Percentiles rank a stretch among this genome's conserved stretches.
phyloP scores from a whole-genome alignment of 1,139 yeast species.

The Suhomyces guaymorum region DNA sequence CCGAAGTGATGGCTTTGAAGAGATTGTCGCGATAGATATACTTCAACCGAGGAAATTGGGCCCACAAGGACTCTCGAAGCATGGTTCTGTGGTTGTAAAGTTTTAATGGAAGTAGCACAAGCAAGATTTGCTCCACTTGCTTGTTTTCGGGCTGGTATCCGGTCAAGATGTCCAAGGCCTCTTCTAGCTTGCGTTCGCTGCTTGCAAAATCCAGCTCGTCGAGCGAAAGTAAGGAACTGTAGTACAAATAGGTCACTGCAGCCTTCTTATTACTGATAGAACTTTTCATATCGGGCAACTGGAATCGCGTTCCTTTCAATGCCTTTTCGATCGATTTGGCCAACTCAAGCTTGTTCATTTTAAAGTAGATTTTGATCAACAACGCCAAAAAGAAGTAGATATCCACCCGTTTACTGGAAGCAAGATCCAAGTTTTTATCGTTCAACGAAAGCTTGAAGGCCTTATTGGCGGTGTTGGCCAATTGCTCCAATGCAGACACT shows the following conservation, averaged over 20 bases:
- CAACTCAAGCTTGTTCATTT: constrained; percentile 67
- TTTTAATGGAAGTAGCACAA: constrained; percentile 57
- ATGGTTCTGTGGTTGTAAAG: constrained; percentile 42
- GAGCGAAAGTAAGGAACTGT: constrained; percentile 61
- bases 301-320: constrained; percentile 51
- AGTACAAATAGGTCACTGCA: constrained; percentile 62
- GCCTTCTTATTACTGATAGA: constrained; percentile 49
- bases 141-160: constrained; percentile 24
- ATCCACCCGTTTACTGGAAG: constrained; percentile 57
- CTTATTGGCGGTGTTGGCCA: constrained; percentile 69
- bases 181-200: constrained; percentile 50
- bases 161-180: constrained; percentile 46
- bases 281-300: constrained; percentile 53
- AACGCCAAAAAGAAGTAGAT: constrained; percentile 75
- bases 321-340: constrained; percentile 82
- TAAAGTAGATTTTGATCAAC: constrained; percentile 71
- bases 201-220: constrained; percentile 59
- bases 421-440: constrained; percentile 62
- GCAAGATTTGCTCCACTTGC: constrained; percentile 44
- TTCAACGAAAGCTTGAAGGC: constrained; percentile 78
- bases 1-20: constrained; percentile 50
- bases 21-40: constrained; percentile 49
- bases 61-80: constrained; percentile 47
- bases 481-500: constrained; percentile 41
- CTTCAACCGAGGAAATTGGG: constrained; percentile 43